These are phyloP conservation scores for Lactarius trivialis DNA, from an alignment of 768 basidiomycete species.

Conservation along the genomic window DNA sequence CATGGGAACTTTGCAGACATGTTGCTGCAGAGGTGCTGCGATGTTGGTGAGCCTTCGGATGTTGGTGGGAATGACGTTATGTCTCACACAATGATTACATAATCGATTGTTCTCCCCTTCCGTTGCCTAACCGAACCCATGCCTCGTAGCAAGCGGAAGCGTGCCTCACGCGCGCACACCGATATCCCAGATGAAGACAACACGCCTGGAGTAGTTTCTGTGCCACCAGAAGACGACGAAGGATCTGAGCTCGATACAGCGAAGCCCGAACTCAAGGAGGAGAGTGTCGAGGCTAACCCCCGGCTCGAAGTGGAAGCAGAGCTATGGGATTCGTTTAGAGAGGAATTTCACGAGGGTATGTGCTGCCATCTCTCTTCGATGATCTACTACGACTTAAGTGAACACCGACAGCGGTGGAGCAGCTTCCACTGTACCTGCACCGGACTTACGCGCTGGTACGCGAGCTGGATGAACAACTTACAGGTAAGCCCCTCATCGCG, in stretches of 20 bases:
- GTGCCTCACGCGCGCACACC: conserved; percentile 5
- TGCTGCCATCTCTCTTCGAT: background rate
- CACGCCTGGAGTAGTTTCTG: background rate
- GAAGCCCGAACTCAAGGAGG: background rate
- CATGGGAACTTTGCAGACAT: conserved; percentile 31
- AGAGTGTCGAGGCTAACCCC: background rate
- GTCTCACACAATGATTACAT: conserved; percentile 3
- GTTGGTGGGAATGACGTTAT: background rate
- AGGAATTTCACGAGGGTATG: conserved; percentile 21
- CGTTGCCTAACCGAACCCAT: background rate
- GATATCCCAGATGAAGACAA: background rate
- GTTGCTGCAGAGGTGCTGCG: background rate
- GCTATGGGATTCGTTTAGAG: conserved; percentile 19
- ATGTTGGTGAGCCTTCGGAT: too few relatives aligned
- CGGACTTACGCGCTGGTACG: conserved; percentile 20
- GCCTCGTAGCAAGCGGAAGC: conserved; percentile 18
- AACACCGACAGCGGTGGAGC: conserved; percentile 15
- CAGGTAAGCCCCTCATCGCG: conserved; percentile 1
- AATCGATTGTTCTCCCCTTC: background rate
- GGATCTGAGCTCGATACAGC: background rate
- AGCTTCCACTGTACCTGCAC: conserved; percentile 22
- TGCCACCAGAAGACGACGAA: background rate
- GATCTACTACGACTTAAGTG: background rate
- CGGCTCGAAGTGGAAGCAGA: conserved; percentile 9
- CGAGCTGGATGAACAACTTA: conserved; percentile 20